Base-by-base conservation (phyloP, 345 rosid species). In the Rubroshorea leprosula region DNA sequence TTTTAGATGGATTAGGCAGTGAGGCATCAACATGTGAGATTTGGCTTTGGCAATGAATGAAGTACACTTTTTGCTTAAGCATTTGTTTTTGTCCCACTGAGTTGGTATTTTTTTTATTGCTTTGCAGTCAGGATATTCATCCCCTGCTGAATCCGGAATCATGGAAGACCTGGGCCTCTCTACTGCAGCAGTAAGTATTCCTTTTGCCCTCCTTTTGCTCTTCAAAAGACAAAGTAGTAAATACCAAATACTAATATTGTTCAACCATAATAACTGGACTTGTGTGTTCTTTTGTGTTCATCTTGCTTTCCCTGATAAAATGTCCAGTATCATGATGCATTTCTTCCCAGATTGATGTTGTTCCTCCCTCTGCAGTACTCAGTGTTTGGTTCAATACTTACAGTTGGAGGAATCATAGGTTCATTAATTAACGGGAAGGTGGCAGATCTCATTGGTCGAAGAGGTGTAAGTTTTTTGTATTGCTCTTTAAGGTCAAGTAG, bases 61-160 rank as follows among this genome's bases (percentile, higher is more conserved):
- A 6, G 16, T 4, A 29, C 9, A 29, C 9, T 29, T 4, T 29
- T 9, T 8, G 35, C 35, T 29, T 3, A 2, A 16, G 14, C 47
- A 13, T 16, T 69, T 64, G 20, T 44, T 15, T 43, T 23, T 26
- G n/a, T n/a, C n/a, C n/a, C n/a, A n/a, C n/a, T n/a, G n/a, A n/a
- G n/a, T n/a, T n/a, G n/a, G n/a, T n/a, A n/a, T n/a, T n/a, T 43
- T 43, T 41, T 15, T 0, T 4, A 22, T 50, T 18, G 20, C n/a
- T n/a, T 14, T 38, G 41, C 58, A 76, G 84, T 29, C 5, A 14
- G 80, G 80, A 41, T 82, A 70, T 59, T 70, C 79, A 31, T 73
- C 83, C 17, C 71, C 71, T 49, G 71, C 68, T 49, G 73, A 74
- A 56, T 56, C 71, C 20, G 84, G 71, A 62, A 74, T 82, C 48